Evolutionary conservation across 148 eudicot species (phyloP).

Genomic region (Suaeda aralocaspica): DNA sequence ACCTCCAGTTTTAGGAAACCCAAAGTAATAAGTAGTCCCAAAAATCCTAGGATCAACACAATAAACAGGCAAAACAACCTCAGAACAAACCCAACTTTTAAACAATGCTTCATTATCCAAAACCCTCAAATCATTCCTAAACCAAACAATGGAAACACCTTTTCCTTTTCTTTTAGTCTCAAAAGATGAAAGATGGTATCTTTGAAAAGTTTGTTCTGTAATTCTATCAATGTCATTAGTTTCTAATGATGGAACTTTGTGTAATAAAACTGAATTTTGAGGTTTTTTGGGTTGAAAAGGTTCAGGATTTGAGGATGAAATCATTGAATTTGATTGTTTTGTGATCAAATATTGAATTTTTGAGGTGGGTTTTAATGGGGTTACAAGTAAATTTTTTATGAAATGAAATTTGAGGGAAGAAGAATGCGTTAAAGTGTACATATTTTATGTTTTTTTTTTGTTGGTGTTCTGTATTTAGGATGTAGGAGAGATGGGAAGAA

Average conservation of each 20-base stretch:
- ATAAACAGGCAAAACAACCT: slow-evolving; percentile 70
- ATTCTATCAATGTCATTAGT: slow-evolving; percentile 41
- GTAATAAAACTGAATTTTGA: slow-evolving; percentile 5
- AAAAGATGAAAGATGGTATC: slow-evolving; percentile 36
- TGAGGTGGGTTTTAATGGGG: slow-evolving; percentile 26
- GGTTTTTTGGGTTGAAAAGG: background rate
- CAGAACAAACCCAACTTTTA: slow-evolving; percentile 68
- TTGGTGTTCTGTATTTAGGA: background rate
- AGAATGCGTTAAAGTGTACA: slow-evolving; percentile 14
- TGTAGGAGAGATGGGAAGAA: background rate
- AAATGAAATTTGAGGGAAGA: slow-evolving; percentile 13
- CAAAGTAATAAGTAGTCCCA: slow-evolving; percentile 58
- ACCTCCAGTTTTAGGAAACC: slow-evolving; percentile 95
- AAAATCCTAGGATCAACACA: slow-evolving; percentile 81
- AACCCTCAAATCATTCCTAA: slow-evolving; percentile 80
- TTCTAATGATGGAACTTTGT: slow-evolving; percentile 44
- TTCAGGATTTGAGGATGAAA: slow-evolving; percentile 21
- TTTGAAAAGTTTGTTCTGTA: slow-evolving; percentile 42
- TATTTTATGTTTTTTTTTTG: background rate
- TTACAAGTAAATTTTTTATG: slow-evolving; percentile 12
- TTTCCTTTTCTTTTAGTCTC: slow-evolving; percentile 45
- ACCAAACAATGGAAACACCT: slow-evolving; percentile 78
- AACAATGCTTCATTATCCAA: slow-evolving; percentile 84
- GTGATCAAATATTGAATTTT: slow-evolving; percentile 4
- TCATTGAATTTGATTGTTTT: slow-evolving; percentile 7